Evolutionary conservation across 305 asterid genomes (phyloP), one percentile per base, ranked within the genome.

Genomic region (Salvia sclarea): DNA sequence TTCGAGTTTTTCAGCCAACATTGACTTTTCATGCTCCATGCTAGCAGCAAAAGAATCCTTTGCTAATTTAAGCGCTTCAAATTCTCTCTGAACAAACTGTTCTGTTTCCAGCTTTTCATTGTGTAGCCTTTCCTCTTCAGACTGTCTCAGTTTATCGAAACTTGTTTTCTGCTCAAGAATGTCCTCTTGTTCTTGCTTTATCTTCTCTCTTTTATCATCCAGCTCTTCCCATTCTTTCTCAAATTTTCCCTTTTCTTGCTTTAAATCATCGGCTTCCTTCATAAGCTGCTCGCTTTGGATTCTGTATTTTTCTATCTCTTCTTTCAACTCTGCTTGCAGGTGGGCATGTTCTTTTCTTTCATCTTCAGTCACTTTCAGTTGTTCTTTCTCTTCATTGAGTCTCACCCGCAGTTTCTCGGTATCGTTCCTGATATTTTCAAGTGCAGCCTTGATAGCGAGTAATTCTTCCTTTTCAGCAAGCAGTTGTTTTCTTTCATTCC

Each of bases 211-310:
- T 83, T 77, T 95, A 64, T 71, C 86, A 76, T 95, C 99, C 38
- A 95, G 86, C 76, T 82, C 94, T 81, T 91, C 98, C 99, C 99
- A 95, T 73, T 95, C 98, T 73, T 83, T 88, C 82, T 95, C 98
- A 73, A 95, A 95, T 70, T 79, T 91, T 82, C 82, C 92, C 82
- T 85, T 95, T 77, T 86, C 99, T 63, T 73, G 87, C 87, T 87
- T 95, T 78, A 95, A 79, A 66, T 84, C 85, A 69, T 91, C 98
- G n/a, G 82, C 85, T 79, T 89, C 96, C 83, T 86, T 83, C 75
- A 74, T 55, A 20, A 95, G 88, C 71, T 76, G 76, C 75, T 92
- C 97, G 3, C 70, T 85, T 78, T 85, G 94, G 69, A 70, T 76
- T 75, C 97, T 82, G 73, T 74, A 88, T 64, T 86, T 89, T 22